These are phyloP conservation scores for Coniella vitis DNA, from an alignment of 2,329 filamentous ascomycete genomes.

Conservation along the genomic window DNA sequence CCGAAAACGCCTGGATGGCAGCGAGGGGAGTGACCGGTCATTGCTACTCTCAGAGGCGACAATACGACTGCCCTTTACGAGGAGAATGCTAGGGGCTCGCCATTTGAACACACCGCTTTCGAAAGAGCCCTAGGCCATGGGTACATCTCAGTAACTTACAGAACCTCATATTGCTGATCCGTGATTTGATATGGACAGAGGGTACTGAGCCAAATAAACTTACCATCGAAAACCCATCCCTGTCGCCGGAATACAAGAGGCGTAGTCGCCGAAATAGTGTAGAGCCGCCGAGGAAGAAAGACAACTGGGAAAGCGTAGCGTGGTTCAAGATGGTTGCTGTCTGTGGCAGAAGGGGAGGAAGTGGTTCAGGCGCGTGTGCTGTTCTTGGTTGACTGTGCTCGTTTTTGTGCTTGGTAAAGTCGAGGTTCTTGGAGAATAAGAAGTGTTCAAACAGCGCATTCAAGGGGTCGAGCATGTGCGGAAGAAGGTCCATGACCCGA, in stretches of 20 bases:
- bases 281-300: conserved; percentile 62
- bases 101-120: conserved; percentile 72
- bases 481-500: conserved; percentile 51
- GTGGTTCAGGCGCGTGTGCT: conserved; percentile 3
- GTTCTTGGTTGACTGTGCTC: conserved; percentile 25
- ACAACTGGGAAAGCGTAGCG: conserved; percentile 61
- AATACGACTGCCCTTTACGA: conserved; percentile 61
- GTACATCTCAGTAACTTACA: background rate
- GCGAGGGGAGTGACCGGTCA: conserved; percentile 52
- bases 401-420: conserved; percentile 51
- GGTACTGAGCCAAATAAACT: background rate
- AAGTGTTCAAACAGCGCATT: conserved; percentile 68
- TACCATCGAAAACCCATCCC: conserved; percentile 65
- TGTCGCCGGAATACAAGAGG: conserved; percentile 62
- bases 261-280: conserved; percentile 60
- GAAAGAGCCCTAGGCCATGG: conserved; percentile 47
- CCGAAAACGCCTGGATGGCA: conserved; percentile 57
- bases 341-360: conserved; percentile 40
- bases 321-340: conserved; percentile 56
- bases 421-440: conserved; percentile 65
- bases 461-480: conserved; percentile 61
- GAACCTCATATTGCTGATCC: background rate
- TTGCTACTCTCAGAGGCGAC: conserved; percentile 37
- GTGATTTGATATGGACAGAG: background rate
- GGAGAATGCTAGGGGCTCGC: conserved; percentile 65